These are phyloP conservation scores for Wakefieldia striispora DNA, from an alignment of 768 basidiomycete species.

Conservation along the genomic window DNA sequence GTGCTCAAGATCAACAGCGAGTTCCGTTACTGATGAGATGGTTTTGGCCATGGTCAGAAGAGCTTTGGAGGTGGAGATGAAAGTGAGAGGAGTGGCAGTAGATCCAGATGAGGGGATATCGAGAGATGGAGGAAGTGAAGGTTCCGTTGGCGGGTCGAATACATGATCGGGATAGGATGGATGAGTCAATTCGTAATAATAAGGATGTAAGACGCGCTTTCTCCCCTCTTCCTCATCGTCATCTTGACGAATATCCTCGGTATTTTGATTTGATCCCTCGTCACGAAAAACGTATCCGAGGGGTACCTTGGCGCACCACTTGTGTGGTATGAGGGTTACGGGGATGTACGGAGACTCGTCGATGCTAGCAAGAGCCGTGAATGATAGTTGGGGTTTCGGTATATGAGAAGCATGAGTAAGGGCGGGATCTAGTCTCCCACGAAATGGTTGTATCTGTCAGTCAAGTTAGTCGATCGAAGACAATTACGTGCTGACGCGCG, in stretches of 20 bases:
- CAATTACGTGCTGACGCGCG: conserved; percentile 7
- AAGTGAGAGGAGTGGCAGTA: conserved; percentile 50
- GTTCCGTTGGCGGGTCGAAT: conserved; percentile 48
- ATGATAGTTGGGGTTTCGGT: conserved; percentile 78
- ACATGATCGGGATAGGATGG: conserved; percentile 68
- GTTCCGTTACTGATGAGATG: conserved; percentile 65
- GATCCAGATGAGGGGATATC: conserved; percentile 42
- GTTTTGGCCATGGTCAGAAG: conserved; percentile 64
- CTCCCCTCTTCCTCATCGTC: conserved; percentile 19
- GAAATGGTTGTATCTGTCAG: conserved; percentile 34
- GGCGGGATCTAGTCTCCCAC: conserved; percentile 53
- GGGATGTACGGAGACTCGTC: conserved; percentile 64
- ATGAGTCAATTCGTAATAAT: conserved; percentile 81
- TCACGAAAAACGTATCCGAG: conserved; percentile 59
- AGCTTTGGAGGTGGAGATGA: conserved; percentile 57
- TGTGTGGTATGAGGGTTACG: conserved; percentile 52
- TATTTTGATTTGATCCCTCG: conserved; percentile 21
- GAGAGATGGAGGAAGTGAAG: conserved; percentile 56
- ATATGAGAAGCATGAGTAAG: conserved; percentile 75
- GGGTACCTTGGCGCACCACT: conserved; percentile 82
- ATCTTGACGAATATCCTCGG: conserved; percentile 11
- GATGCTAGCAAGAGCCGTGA: conserved; percentile 62
- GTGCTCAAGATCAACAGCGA: conserved; percentile 94
- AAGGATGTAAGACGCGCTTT: conserved; percentile 59
- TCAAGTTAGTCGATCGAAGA: conserved; percentile 7